Evolutionary conservation across 2,329 filamentous ascomycete genomes (phyloP), one percentile per base, ranked within the genome.

Genomic region (Fusarium incarnatum): DNA sequence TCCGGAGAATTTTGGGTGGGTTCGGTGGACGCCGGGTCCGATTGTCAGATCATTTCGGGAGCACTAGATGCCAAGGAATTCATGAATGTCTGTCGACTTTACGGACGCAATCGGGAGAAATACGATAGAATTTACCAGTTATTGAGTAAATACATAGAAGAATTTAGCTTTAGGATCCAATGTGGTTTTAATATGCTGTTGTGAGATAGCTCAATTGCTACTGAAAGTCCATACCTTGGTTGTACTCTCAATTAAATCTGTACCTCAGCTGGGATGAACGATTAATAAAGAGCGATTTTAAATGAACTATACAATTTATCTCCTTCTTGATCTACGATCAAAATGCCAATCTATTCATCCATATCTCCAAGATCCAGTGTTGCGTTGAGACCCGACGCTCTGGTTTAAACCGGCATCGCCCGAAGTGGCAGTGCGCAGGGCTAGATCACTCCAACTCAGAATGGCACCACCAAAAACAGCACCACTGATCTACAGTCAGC

Each of bases 381-480:
- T 27, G 23, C 20, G 34, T 44, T 50, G n/a, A 41, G 25, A n/a
- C 13, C 64, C 18, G 46, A 47, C 15, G 32, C 18, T 20, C 37
- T 30, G 46, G 40, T 55, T 25, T 45, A 41, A 60, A 55, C 52
- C 69, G 69, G 69, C 64, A 64, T 52, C 34, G 53, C 67, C 70
- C 69, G 69, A 55, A 56, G 62, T 46, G 69, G 69, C 62, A 52
- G 23, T 54, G 49, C 18, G 54, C 59, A 56, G 64, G 70, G 54
- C 62, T 60, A 28, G 66, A 56, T 56, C 57, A 40, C 46, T 28
- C 44, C 28, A 49, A 50, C 18, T 50, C 12, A 25, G 8, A 46
- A 66, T 75, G 70, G 66, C 72, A 65, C 73, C 73, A 75, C 71
- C 54, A 56, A 57, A 66, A 70, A 65, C 60, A 55, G 45, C 40